phyloP scores from a whole-genome alignment of 345 rosid species.

The Aquilaria malaccensis region DNA sequence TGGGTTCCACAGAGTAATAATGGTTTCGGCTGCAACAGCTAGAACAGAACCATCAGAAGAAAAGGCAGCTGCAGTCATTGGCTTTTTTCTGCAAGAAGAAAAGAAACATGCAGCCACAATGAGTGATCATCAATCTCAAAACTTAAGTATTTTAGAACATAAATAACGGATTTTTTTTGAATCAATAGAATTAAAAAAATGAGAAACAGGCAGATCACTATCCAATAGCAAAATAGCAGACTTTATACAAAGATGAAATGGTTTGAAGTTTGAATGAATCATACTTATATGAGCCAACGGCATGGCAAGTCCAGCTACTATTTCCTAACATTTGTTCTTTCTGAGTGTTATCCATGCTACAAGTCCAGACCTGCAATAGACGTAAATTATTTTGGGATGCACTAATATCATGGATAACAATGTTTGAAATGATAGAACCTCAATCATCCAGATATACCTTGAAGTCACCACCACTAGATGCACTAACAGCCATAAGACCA shows the following conservation, averaged over 20 bases:
- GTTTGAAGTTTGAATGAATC: constrained; percentile 7
- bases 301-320: constrained; percentile 79
- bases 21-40: constrained; percentile 91
- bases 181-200: too few relatives aligned
- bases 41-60: constrained; percentile 95
- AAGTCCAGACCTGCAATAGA: constrained; percentile 63
- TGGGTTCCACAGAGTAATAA: constrained; percentile 89
- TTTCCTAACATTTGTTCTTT: constrained; percentile 29
- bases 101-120: background rate
- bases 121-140: too few relatives aligned
- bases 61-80: constrained; percentile 92
- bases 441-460: constrained; percentile 47
- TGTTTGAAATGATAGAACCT: constrained; percentile 3
- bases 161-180: too few relatives aligned
- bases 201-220: too few relatives aligned
- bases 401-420: background rate
- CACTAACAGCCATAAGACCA: constrained; percentile 60
- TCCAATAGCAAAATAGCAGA: too few relatives aligned
- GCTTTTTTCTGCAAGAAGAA: constrained; percentile 52
- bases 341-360: constrained; percentile 36
- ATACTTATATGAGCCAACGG: constrained; percentile 94
- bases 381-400: background rate
- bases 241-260: background rate
- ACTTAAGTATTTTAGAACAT: too few relatives aligned
- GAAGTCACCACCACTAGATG: constrained; percentile 88